Percentiles rank a stretch among this genome's conserved stretches.
Evolutionary conservation across 2,329 filamentous ascomycete genomes (phyloP).

Genomic region (Nemania diffusa): DNA sequence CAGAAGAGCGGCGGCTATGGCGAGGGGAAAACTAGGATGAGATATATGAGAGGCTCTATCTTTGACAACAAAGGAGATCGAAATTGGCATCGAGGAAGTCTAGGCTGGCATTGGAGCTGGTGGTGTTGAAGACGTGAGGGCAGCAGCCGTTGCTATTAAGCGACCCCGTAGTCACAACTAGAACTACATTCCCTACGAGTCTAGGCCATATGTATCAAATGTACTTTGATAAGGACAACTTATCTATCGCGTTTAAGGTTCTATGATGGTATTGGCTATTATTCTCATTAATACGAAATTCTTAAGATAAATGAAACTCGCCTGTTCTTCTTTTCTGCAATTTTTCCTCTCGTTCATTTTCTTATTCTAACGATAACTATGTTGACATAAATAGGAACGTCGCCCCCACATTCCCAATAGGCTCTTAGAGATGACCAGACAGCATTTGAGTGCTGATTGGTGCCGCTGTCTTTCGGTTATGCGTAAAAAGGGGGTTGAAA

Average conservation of each 20-base stretch:
- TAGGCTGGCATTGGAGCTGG: not conserved
- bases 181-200: not conserved
- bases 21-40: not conserved
- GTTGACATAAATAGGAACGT: too few species aligned
- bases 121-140: not conserved
- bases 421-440: too few species aligned
- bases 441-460: not conserved
- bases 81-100: not conserved
- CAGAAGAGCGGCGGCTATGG: not conserved
- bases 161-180: not conserved
- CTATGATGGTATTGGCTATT: not conserved
- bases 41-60: not conserved
- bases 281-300: not conserved
- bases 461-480: not conserved
- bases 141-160: not conserved
- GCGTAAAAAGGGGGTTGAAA: not conserved
- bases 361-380: too few species aligned
- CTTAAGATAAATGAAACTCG: not conserved
- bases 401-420: too few species aligned
- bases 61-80: not conserved
- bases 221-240: not conserved
- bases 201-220: not conserved
- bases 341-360: not conserved
- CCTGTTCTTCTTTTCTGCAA: not conserved
- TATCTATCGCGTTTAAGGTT: not conserved